Percentiles rank a stretch among this genome's conserved stretches.
Conservation (phyloP, 805 yeast genomes). For the Candida namnaoensis region DNA sequence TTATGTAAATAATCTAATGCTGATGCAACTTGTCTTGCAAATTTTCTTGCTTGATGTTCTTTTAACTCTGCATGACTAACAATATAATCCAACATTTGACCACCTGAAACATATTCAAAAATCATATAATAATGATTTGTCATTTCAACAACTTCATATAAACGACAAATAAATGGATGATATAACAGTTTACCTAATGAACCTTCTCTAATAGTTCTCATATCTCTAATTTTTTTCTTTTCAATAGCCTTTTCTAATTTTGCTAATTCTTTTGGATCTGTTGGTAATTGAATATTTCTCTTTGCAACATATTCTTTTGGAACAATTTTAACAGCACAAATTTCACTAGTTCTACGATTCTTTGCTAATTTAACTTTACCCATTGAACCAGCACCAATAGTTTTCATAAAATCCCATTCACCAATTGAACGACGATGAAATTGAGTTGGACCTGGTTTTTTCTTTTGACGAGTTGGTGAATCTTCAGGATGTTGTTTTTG, state of each 20-base stretch:
- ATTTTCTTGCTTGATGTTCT: conserved; percentile 89
- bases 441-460: conserved; percentile 18
- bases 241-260: conserved; percentile 64
- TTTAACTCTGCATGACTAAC: conserved; percentile 92
- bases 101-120: conserved; percentile 94
- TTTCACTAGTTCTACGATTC: conserved; percentile 70
- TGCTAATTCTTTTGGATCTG: conserved; percentile 44
- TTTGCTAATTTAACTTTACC: conserved; percentile 95
- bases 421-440: conserved; percentile 87
- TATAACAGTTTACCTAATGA: conserved; percentile 83
- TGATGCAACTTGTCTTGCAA: conserved; percentile 89
- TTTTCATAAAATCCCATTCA: conserved; percentile 92
- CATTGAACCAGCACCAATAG: conserved; percentile 98
- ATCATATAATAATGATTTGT: conserved; percentile 95
- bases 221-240: conserved; percentile 83
- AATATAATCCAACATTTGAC: conserved; percentile 94
- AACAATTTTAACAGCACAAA: conserved; percentile 89
- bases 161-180: conserved; percentile 87
- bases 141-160: conserved; percentile 94
- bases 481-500: conserved; percentile 6
- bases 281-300: conserved; percentile 58
- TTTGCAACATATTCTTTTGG: conserved; percentile 81
- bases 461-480: conserved; percentile 4
- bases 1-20: conserved; percentile 92
- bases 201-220: conserved; percentile 90